phyloP scores from a whole-genome alignment of 1,139 yeast species.

The Taphrina wiesneri region DNA sequence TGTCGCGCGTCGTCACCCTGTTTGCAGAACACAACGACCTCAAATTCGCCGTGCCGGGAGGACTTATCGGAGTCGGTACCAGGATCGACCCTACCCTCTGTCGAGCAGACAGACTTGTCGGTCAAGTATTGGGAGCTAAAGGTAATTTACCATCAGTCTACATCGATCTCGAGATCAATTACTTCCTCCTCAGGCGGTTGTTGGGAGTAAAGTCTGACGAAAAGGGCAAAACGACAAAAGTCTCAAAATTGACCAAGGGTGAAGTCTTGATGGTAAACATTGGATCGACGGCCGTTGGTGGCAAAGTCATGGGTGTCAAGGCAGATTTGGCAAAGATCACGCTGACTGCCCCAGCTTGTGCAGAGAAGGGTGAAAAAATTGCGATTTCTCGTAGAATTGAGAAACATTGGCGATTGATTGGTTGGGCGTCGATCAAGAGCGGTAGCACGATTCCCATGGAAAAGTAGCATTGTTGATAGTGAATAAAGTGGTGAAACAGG shows the following conservation, averaged over 20 bases:
- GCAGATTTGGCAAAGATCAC: constrained; percentile 99
- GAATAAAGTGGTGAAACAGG: too few species aligned
- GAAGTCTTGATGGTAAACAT: constrained; percentile 98
- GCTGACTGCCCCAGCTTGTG: constrained; percentile 97
- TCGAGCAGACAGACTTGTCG: constrained; percentile 98
- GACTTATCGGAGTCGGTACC: constrained; percentile 98
- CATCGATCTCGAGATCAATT: constrained; percentile 95
- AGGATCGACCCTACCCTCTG: constrained; percentile 98
- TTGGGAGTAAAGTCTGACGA: constrained; percentile 98
- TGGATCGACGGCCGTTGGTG: constrained; percentile 99
- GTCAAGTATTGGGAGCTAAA: constrained; percentile 97
- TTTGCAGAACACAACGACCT: constrained; percentile 97
- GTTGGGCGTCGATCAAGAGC: constrained; percentile 87
- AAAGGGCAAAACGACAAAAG: constrained; percentile 95
- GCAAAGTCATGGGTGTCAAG: constrained; percentile 94
- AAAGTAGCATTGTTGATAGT: constrained; percentile 1
- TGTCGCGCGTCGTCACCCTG: constrained; percentile 87
- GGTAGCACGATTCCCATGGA: constrained; percentile 24
- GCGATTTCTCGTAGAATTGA: constrained; percentile 98
- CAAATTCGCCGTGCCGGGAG: constrained; percentile 99
- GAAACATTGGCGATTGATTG: constrained; percentile 99
- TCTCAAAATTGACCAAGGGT: constrained; percentile 86
- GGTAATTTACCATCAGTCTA: constrained; percentile 94
- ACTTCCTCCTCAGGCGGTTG: constrained; percentile 92
- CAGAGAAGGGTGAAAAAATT: constrained; percentile 96